Conservation (phyloP, 208 protist genomes). For the Acanthamoeba polyphaga region DNA sequence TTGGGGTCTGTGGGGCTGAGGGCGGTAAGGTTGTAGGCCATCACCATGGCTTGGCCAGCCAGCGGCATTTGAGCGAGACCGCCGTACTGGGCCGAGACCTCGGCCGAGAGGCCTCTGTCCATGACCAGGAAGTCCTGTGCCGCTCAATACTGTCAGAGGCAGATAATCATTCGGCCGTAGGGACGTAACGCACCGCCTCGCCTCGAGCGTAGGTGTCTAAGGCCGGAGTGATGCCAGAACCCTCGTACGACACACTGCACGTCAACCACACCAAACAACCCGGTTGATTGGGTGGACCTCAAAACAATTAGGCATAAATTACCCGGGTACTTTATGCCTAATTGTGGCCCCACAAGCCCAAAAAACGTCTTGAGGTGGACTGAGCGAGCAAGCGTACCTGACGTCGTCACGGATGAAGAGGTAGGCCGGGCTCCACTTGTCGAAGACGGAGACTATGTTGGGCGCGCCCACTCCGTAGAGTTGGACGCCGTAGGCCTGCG, state of each 20-base stretch:
- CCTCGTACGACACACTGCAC: too few species aligned
- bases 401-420: slow-evolving; percentile 24
- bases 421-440: background rate
- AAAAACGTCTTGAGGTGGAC: background rate
- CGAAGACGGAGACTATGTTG: background rate
- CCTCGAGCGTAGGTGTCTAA: too few species aligned
- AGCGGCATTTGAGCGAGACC: background rate
- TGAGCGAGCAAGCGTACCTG: background rate
- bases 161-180: too few species aligned
- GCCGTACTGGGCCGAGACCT: background rate
- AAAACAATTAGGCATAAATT: too few species aligned
- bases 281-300: too few species aligned
- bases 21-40: slow-evolving; percentile 36
- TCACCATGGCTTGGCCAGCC: background rate
- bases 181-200: background rate
- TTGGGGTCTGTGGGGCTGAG: slow-evolving; percentile 21
- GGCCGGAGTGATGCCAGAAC: too few species aligned
- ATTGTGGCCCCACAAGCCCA: too few species aligned
- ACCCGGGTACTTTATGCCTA: too few species aligned
- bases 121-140: background rate
- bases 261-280: too few species aligned
- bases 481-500: background rate
- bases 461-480: background rate
- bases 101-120: background rate
- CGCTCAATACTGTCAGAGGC: too few species aligned